Evolutionary conservation across 805 yeast species (phyloP).

Genomic region (Saccharomycopsis sp.): DNA sequence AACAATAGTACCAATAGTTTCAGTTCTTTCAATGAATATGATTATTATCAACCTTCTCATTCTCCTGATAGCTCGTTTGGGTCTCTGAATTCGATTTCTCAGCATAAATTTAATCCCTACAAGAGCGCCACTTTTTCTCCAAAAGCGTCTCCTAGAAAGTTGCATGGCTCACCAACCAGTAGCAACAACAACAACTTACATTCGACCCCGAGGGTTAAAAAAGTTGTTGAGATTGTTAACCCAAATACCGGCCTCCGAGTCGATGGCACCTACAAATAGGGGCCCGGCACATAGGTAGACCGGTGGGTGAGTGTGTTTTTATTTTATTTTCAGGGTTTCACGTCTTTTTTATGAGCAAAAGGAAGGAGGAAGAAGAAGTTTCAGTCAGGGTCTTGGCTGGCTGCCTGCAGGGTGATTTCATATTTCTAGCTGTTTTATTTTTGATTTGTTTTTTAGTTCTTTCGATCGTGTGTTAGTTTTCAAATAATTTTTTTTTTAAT

Average conservation of each 20-base stretch:
- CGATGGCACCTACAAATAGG: conserved; percentile 3
- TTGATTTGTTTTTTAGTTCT: too few relatives aligned
- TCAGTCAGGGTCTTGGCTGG: too few relatives aligned
- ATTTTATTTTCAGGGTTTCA: too few relatives aligned
- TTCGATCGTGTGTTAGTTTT: too few relatives aligned
- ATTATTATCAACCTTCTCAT: neutral
- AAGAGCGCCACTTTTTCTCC: conserved; percentile 20
- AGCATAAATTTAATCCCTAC: conserved; percentile 20
- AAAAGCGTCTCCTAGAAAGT: conserved; percentile 16
- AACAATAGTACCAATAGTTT: neutral
- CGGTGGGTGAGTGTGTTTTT: neutral
- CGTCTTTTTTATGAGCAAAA: too few relatives aligned
- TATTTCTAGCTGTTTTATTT: too few relatives aligned
- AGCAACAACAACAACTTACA: neutral
- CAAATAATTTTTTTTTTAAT: too few relatives aligned
- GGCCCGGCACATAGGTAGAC: neutral
- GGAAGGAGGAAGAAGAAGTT: too few relatives aligned
- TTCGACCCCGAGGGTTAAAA: conserved; percentile 12
- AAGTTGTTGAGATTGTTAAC: conserved; percentile 19
- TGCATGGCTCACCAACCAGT: conserved; percentile 3
- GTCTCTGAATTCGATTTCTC: neutral
- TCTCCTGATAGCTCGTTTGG: conserved; percentile 8
- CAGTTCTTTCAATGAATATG: neutral
- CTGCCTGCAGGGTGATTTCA: too few relatives aligned
- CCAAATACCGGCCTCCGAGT: conserved; percentile 19